A percentile compares a stretch with the other conserved stretches of the same genome.
Evolutionary conservation across 768 basidiomycete species (phyloP).

Genomic region (Nidularia sp.): DNA sequence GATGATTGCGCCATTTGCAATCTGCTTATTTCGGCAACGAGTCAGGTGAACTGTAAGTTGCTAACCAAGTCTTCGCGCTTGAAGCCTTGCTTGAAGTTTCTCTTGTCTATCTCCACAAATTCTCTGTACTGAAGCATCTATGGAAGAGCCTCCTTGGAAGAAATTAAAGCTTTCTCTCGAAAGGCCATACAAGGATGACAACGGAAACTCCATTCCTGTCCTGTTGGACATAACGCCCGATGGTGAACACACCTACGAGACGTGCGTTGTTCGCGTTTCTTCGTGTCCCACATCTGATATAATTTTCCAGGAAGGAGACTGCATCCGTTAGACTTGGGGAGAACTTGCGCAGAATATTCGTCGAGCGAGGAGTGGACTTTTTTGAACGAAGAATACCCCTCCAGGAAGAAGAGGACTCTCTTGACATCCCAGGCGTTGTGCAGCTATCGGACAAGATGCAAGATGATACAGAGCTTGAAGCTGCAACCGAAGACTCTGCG

Average conservation of each 20-base stretch:
- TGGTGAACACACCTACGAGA: constrained; percentile 66
- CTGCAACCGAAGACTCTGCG: constrained; percentile 17
- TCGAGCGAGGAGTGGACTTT: constrained; percentile 72
- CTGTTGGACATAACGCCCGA: constrained; percentile 69
- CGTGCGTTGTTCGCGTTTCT: constrained; percentile 39
- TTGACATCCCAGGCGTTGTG: not conserved
- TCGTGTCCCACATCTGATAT: constrained; percentile 11
- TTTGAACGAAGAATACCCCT: constrained; percentile 43
- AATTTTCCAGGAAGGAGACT: constrained; percentile 42
- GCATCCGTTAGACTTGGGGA: constrained; percentile 57
- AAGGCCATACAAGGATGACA: constrained; percentile 77
- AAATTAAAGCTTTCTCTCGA: constrained; percentile 68
- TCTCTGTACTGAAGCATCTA: not conserved
- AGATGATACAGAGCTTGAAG: too few species aligned
- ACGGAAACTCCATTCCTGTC: constrained; percentile 55
- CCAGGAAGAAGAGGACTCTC: constrained; percentile 2
- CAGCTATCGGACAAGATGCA: too few species aligned
- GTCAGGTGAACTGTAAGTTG: too few species aligned
- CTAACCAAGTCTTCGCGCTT: too few species aligned
- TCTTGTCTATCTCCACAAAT: too few species aligned
- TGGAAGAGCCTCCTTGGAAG: constrained; percentile 45
- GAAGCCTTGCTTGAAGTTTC: too few species aligned
- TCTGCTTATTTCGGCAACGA: too few species aligned
- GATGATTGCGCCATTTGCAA: too few species aligned
- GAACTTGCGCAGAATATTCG: constrained; percentile 64